Percentiles rank a stretch among this genome's conserved stretches.
Evolutionary conservation across 2,329 filamentous ascomycete genomes (phyloP).

Genomic region (Helotiales sp.): DNA sequence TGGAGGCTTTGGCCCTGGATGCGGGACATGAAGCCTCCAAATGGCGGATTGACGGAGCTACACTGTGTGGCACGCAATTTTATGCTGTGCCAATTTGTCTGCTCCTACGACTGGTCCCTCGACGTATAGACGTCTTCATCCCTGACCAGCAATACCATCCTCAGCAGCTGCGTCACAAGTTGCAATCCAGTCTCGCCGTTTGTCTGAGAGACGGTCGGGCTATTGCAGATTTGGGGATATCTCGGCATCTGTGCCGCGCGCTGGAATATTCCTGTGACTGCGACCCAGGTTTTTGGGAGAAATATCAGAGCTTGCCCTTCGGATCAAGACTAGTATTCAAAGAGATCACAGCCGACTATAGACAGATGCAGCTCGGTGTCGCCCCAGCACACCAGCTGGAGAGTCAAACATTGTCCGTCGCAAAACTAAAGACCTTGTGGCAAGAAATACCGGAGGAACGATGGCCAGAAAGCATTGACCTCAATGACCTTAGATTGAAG

Average conservation of each 20-base stretch:
- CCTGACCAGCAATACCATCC: not conserved
- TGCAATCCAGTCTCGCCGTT: not conserved
- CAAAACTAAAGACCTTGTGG: slow-evolving; percentile 46
- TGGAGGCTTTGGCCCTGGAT: no score
- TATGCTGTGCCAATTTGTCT: not conserved
- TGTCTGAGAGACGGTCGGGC: not conserved
- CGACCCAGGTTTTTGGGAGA: slow-evolving; percentile 24
- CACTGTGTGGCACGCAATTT: not conserved
- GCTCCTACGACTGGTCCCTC: not conserved
- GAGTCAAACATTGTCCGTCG: slow-evolving; percentile 47
- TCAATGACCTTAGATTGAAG: slow-evolving; percentile 50
- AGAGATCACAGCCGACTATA: slow-evolving; percentile 48
- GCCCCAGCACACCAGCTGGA: slow-evolving; percentile 55
- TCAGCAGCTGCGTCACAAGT: not conserved
- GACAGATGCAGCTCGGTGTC: slow-evolving; percentile 46
- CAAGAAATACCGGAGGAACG: slow-evolving; percentile 20
- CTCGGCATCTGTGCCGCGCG: slow-evolving; percentile 48
- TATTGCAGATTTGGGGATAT: not conserved
- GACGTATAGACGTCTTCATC: not conserved
- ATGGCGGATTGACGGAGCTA: not conserved
- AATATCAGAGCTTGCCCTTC: slow-evolving; percentile 53
- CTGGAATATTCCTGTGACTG: slow-evolving; percentile 51
- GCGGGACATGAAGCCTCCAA: no score
- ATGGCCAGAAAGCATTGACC: slow-evolving; percentile 40
- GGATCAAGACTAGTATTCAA: slow-evolving; percentile 58